phyloP scores from a whole-genome alignment of 1,284 basidiomycete genomes.

The Takashimella tepidaria region DNA sequence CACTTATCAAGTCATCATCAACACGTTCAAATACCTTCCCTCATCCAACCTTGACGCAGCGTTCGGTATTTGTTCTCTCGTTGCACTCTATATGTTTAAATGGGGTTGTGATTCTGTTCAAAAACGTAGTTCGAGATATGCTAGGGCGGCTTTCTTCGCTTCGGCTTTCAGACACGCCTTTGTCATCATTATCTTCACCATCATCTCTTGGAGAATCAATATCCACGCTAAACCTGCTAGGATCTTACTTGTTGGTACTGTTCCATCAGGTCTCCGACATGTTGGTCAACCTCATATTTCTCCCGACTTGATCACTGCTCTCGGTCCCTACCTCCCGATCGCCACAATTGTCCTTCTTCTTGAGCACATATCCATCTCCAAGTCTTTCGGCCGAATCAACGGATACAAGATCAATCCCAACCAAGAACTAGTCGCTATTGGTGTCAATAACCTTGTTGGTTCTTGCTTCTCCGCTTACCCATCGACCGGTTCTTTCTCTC shows the following conservation, averaged over 20 bases:
- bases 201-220: conserved; percentile 78
- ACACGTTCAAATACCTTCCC: conserved; percentile 74
- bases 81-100: conserved; percentile 67
- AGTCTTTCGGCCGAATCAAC: conserved; percentile 92
- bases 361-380: conserved; percentile 95
- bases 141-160: conserved; percentile 82
- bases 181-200: conserved; percentile 74
- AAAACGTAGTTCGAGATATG: conserved; percentile 62
- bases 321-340: conserved; percentile 77
- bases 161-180: conserved; percentile 80
- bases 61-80: conserved; percentile 67
- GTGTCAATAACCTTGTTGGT: conserved; percentile 67
- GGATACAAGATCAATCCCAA: conserved; percentile 97
- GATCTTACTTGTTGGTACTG: conserved; percentile 76
- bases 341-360: conserved; percentile 91
- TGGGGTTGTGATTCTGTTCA: conserved; percentile 58
- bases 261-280: conserved; percentile 76
- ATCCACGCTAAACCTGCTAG: conserved; percentile 63
- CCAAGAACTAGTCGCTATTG: conserved; percentile 95
- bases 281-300: conserved; percentile 70
- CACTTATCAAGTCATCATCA: conserved; percentile 88
- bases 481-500: conserved; percentile 96
- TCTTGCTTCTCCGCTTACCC: conserved; percentile 88
- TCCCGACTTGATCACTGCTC: conserved; percentile 58
- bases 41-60: conserved; percentile 73